Conservation (phyloP, 768 basidiomycete species). For the Hydnomerulius pinastri region DNA sequence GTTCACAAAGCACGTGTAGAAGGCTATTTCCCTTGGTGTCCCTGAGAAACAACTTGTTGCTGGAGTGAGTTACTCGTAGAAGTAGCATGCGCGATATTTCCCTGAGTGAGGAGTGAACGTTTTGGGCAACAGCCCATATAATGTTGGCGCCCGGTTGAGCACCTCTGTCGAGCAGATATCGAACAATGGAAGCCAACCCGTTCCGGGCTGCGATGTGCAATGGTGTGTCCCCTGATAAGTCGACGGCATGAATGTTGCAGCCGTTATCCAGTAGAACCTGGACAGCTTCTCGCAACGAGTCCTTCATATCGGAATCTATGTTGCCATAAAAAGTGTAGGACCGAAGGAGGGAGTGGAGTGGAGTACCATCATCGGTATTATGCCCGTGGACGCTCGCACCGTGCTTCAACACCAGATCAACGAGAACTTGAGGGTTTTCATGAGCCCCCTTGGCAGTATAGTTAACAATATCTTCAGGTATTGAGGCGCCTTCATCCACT, state of each 20-base stretch:
- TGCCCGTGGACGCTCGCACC: not conserved
- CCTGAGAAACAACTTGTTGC: not conserved
- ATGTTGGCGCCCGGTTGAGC: not conserved
- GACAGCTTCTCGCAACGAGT: not conserved
- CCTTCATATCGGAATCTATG: not conserved
- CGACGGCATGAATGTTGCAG: not conserved
- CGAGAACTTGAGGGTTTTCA: too few species aligned
- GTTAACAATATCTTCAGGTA: not conserved
- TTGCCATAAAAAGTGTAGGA: not conserved
- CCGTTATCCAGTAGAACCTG: not conserved
- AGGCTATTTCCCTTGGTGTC: not conserved
- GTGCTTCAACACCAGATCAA: not conserved
- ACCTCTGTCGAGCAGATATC: not conserved
- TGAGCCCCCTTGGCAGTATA: not conserved
- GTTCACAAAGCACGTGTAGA: not conserved
- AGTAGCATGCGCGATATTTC: not conserved
- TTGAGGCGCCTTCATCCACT: not conserved
- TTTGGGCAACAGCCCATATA: not conserved
- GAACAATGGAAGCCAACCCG: not conserved
- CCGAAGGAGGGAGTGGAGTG: not conserved
- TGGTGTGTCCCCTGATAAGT: not conserved
- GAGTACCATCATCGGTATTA: not conserved
- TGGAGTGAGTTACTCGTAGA: not conserved
- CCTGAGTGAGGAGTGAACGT: not conserved
- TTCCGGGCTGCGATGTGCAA: not conserved